Evolutionary conservation across 768 basidiomycete species (phyloP).

Genomic region (Collybia sordida): DNA sequence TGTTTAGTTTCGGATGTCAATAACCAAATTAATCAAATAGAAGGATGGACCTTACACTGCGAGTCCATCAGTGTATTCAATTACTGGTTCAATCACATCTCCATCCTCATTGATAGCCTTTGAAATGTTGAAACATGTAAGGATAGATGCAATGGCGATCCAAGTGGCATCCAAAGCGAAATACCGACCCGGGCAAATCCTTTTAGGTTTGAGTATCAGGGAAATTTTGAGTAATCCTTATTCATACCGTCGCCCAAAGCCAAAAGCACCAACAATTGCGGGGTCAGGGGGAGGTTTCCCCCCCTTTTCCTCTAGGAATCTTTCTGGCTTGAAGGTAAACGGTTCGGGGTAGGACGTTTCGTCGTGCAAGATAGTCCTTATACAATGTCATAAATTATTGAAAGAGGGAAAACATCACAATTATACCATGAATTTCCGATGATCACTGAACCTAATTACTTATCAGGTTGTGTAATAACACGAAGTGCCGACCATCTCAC

Average conservation of each 20-base stretch:
- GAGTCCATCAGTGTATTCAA: slow-evolving; percentile 27
- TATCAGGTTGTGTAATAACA: slow-evolving; percentile 6
- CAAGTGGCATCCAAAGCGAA: slow-evolving; percentile 24
- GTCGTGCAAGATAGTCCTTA: slow-evolving; percentile 3
- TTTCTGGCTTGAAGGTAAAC: not conserved
- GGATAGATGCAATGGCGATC: slow-evolving; percentile 26
- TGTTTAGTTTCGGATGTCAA: no score
- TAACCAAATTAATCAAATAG: no score
- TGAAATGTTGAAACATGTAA: slow-evolving; percentile 28
- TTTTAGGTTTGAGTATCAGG: not conserved
- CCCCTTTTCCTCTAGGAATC: not conserved
- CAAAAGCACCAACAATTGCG: no score
- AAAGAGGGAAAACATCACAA: not conserved
- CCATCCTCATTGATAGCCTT: slow-evolving; percentile 24
- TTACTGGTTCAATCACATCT: slow-evolving; percentile 22
- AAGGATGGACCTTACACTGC: slow-evolving; percentile 24
- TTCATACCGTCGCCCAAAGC: no score
- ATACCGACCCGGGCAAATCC: slow-evolving; percentile 29
- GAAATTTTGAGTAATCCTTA: not conserved
- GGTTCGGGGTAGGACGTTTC: slow-evolving; percentile 1
- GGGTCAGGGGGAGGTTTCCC: no score
- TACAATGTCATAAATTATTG: not conserved
- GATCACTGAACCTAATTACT: not conserved
- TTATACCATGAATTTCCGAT: not conserved
- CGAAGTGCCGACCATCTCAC: slow-evolving; percentile 4